Conservation (phyloP, 1,139 yeast genomes). For the Pichia sp. region DNA sequence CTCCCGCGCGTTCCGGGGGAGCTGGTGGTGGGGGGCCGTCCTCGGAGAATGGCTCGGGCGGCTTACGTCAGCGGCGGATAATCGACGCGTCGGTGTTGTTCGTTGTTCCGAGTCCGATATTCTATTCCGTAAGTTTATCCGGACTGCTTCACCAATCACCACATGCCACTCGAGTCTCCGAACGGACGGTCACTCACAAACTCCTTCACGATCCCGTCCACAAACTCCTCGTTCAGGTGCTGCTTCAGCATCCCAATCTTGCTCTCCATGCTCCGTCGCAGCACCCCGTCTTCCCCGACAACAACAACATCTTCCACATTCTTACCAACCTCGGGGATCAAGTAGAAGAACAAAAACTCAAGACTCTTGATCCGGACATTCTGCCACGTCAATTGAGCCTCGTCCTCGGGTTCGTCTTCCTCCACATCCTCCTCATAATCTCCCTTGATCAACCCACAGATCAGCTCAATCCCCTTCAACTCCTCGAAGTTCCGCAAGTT, state of each 20-base stretch:
- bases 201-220: constrained; percentile 46
- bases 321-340: constrained; percentile 53
- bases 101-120: no score
- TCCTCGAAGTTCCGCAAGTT: constrained; percentile 62
- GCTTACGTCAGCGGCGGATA: no score
- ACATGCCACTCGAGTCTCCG: constrained; percentile 38
- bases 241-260: constrained; percentile 54
- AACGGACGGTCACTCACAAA: constrained; percentile 45
- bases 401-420: neutral
- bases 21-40: no score
- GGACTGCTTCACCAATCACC: neutral
- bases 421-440: constrained; percentile 8
- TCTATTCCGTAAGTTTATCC: no score
- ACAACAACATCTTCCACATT: neutral
- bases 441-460: constrained; percentile 44
- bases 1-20: no score
- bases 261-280: constrained; percentile 41
- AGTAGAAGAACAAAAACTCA: constrained; percentile 70
- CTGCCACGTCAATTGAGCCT: constrained; percentile 35
- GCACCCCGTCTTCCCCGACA: constrained; percentile 23
- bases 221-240: constrained; percentile 40
- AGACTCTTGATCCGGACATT: constrained; percentile 58
- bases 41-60: no score
- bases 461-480: constrained; percentile 53
- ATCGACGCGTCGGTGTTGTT: no score